These are phyloP conservation scores for Pestalotiopsis sp. DNA, from an alignment of 2,329 filamentous ascomycete species.

Conservation along the genomic window DNA sequence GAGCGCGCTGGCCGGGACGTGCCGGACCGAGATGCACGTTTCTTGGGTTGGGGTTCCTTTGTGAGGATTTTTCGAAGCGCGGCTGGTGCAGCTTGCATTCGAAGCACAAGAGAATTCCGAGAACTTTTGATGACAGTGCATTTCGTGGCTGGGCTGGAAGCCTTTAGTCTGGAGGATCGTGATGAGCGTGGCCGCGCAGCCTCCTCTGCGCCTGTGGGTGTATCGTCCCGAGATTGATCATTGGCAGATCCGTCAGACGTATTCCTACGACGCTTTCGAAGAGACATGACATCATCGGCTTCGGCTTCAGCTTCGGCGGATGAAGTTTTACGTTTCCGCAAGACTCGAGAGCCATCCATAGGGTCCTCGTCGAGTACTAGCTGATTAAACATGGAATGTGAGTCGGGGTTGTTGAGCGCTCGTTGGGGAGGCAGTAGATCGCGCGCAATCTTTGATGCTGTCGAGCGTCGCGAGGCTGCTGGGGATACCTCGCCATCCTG, in stretches of 20 bases:
- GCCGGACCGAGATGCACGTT: constrained; percentile 40
- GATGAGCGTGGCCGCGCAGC: constrained; percentile 42
- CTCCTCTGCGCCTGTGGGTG: constrained; percentile 33
- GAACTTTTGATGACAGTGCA: constrained; percentile 44
- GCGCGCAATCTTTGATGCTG: constrained; percentile 65
- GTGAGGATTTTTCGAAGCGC: constrained; percentile 63
- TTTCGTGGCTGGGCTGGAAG: constrained; percentile 35
- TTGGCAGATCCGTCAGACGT: constrained; percentile 41
- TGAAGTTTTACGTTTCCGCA: constrained; percentile 84
- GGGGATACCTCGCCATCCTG: constrained; percentile 36
- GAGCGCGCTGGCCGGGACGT: constrained; percentile 33
- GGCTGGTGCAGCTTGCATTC: constrained; percentile 56
- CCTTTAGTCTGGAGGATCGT: constrained; percentile 61
- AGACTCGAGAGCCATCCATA: constrained; percentile 72
- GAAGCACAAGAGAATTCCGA: constrained; percentile 51
- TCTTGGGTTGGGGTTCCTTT: constrained; percentile 57
- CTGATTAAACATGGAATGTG: constrained; percentile 77
- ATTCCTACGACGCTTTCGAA: constrained; percentile 55
- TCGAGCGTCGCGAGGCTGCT: constrained; percentile 49
- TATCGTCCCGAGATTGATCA: constrained; percentile 32
- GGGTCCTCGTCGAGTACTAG: constrained; percentile 71
- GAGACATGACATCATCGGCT: constrained; percentile 51
- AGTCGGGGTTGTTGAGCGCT: constrained; percentile 64
- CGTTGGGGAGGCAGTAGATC: constrained; percentile 71
- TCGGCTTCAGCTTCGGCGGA: constrained; percentile 63